These are phyloP conservation scores for Berkeleyomyces basicola DNA, from an alignment of 2,329 filamentous ascomycete species.

Conservation along the genomic window DNA sequence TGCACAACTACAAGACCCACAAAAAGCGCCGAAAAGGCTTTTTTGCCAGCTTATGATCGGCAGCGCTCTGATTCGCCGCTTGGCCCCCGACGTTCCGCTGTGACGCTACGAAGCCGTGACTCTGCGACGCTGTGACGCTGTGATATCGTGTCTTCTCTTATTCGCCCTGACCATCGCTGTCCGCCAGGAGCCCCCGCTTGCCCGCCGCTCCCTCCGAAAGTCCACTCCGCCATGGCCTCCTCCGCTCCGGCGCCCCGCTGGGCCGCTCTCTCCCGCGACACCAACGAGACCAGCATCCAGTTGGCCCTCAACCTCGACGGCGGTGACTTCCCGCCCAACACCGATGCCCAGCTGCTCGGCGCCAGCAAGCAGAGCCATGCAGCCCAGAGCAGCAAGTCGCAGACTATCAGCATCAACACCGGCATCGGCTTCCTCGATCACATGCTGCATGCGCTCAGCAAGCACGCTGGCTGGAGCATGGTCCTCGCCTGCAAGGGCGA, in stretches of 20 bases:
- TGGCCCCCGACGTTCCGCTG: too few relatives aligned
- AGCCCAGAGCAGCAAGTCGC: slow-evolving; percentile 65
- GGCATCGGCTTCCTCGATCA: slow-evolving; percentile 97
- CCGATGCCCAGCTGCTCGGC: slow-evolving; percentile 35
- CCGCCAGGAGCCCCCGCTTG: background rate
- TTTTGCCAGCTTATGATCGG: background rate
- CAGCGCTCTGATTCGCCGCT: background rate
- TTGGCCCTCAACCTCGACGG: slow-evolving; percentile 87
- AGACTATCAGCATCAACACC: slow-evolving; percentile 75
- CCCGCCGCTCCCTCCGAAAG: background rate
- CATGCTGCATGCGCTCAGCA: slow-evolving; percentile 93
- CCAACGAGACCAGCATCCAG: slow-evolving; percentile 96
- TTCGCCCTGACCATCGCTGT: background rate
- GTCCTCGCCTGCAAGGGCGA: slow-evolving; percentile 72
- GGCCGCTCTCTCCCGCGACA: slow-evolving; percentile 69
- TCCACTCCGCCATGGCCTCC: background rate
- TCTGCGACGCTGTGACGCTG: too few relatives aligned
- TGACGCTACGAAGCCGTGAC: too few relatives aligned
- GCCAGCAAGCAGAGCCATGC: slow-evolving; percentile 49
- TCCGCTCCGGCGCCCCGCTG: slow-evolving; percentile 33
- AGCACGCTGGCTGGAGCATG: slow-evolving; percentile 90
- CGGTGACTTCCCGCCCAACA: slow-evolving; percentile 53
- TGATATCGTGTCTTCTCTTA: background rate
- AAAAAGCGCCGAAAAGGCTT: background rate
- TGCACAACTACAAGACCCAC: background rate